These are phyloP conservation scores for Mortierella sp. DNA, from an alignment of 371 early-diverging fungal species.

Conservation along the genomic window DNA sequence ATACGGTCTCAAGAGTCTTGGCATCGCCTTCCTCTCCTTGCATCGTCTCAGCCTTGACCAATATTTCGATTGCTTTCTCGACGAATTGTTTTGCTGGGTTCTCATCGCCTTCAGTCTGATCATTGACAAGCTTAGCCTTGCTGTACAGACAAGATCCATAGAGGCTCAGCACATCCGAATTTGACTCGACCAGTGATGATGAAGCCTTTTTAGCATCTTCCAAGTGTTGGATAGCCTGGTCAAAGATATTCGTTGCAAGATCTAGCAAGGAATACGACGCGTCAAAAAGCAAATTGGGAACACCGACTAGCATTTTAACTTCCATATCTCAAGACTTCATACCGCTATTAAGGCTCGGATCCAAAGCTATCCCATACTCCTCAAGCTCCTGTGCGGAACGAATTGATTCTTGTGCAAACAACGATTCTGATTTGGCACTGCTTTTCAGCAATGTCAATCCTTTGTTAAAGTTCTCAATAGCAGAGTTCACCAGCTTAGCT, in stretches of 20 bases:
- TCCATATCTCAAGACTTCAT: not conserved
- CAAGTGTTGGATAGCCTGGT: constrained; percentile 35
- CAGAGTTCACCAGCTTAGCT: constrained; percentile 10
- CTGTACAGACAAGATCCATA: constrained; percentile 43
- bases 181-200: constrained; percentile 25
- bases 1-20: constrained; percentile 48
- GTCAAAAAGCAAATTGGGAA: not conserved
- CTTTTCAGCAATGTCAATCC: constrained; percentile 30
- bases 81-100: constrained; percentile 20
- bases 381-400: constrained; percentile 53
- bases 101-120: constrained; percentile 20
- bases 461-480: constrained; percentile 23
- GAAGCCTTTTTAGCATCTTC: constrained; percentile 28
- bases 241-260: constrained; percentile 28
- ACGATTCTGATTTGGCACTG: constrained; percentile 4
- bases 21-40: constrained; percentile 32
- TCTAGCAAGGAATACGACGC: constrained; percentile 5
- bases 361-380: constrained; percentile 44
- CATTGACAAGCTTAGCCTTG: constrained; percentile 38
- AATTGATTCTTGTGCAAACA: constrained; percentile 42
- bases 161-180: constrained; percentile 38
- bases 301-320: too few relatives aligned
- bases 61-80: constrained; percentile 42
- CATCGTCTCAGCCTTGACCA: constrained; percentile 42
- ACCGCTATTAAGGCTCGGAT: constrained; percentile 32